Percentiles rank a stretch among this genome's conserved stretches.
phyloP scores from a whole-genome alignment of 148 eudicot species.

The Amaranthus cruentus region DNA sequence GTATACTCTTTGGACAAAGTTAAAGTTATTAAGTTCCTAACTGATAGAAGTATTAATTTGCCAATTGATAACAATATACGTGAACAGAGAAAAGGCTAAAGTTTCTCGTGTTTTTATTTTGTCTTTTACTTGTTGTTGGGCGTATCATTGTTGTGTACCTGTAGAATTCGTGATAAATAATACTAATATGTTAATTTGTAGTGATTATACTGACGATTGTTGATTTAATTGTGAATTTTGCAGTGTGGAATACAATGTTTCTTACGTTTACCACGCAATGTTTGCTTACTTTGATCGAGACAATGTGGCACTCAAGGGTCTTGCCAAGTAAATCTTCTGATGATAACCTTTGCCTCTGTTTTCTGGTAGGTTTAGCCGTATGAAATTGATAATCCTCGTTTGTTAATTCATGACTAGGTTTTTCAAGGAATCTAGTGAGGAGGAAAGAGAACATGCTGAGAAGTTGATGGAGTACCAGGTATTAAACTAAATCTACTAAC shows the following conservation, averaged over 20 bases:
- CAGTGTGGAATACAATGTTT: constrained; percentile 97
- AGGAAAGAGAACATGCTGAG: constrained; percentile 96
- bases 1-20: no score
- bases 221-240: neutral
- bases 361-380: neutral
- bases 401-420: constrained; percentile 40
- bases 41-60: no score
- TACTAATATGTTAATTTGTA: neutral
- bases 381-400: neutral
- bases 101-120: no score
- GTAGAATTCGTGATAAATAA: no score
- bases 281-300: constrained; percentile 93
- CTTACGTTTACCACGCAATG: constrained; percentile 92
- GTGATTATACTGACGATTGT: neutral
- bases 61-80: no score
- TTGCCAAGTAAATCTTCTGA: constrained; percentile 53
- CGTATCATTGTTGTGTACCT: no score
- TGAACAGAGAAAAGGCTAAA: no score
- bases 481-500: neutral
- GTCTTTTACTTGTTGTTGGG: no score
- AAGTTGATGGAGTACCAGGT: constrained; percentile 97
- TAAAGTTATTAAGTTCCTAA: no score
- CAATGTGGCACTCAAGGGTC: constrained; percentile 91
- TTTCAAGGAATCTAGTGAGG: constrained; percentile 84
- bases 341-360: neutral